Percentiles rank a stretch among this genome's conserved stretches.
Evolutionary conservation across 2,329 filamentous ascomycete species (phyloP).

Genomic region (Xylaria sp.): DNA sequence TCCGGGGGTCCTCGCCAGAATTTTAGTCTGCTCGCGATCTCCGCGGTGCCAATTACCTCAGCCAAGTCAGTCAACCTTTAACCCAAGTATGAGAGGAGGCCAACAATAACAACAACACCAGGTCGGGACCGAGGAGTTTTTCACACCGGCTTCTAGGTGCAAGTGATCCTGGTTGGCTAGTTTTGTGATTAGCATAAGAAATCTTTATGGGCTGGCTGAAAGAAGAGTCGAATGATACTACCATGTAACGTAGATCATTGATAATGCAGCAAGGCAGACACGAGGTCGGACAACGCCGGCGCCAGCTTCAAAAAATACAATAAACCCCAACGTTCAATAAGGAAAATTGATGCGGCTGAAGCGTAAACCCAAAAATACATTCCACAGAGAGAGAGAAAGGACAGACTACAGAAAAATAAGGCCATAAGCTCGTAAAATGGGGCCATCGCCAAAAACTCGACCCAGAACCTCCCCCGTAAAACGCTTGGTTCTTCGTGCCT

Average conservation of each 20-base stretch:
- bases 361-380: constrained; percentile 11
- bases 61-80: neutral
- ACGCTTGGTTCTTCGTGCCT: constrained; percentile 29
- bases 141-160: constrained; percentile 13
- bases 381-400: neutral
- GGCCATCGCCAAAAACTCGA: neutral
- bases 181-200: neutral
- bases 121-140: constrained; percentile 21
- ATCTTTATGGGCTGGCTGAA: constrained; percentile 27
- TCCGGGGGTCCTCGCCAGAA: constrained; percentile 15
- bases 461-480: constrained; percentile 17
- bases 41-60: constrained; percentile 7
- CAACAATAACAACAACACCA: constrained; percentile 4
- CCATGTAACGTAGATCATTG: constrained; percentile 36
- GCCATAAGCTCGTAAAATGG: constrained; percentile 22
- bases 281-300: constrained; percentile 35
- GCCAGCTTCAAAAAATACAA: constrained; percentile 5
- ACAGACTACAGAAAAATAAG: constrained; percentile 6
- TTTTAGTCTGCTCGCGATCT: constrained; percentile 22
- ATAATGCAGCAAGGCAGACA: constrained; percentile 34
- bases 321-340: constrained; percentile 11
- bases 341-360: constrained; percentile 30
- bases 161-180: constrained; percentile 14
- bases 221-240: constrained; percentile 30
- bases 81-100: constrained; percentile 11